phyloP scores from a whole-genome alignment of 2,329 filamentous ascomycete species.

The Elsinoe ampelina region DNA sequence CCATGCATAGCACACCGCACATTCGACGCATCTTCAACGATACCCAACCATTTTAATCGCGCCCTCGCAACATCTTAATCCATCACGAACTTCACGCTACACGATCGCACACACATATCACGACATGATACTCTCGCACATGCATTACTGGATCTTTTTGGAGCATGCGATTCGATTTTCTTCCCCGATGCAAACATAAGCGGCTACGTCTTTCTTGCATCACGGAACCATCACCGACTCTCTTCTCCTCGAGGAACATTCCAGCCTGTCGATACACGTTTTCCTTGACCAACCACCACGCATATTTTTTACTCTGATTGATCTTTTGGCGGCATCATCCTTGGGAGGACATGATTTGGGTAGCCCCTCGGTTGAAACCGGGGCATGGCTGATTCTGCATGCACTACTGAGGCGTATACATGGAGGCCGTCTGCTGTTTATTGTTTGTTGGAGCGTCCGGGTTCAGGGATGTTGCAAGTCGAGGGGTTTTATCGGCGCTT shows the following conservation, averaged over 20 bases:
- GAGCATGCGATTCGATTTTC: not conserved
- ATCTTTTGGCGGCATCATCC: conserved; percentile 3
- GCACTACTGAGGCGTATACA: not conserved
- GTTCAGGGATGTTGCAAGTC: not conserved
- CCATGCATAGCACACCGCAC: conserved; percentile 3
- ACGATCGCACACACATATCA: not conserved
- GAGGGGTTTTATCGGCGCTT: not conserved
- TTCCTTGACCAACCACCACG: not conserved
- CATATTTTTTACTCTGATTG: not conserved
- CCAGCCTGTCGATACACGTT: conserved; percentile 7
- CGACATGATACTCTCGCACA: not conserved
- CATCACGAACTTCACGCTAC: conserved; percentile 5
- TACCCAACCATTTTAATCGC: conserved; percentile 7
- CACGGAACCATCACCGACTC: not conserved
- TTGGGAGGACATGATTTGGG: conserved; percentile 2
- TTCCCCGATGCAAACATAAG: no score
- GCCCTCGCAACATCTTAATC: not conserved
- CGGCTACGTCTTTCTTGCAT: not conserved
- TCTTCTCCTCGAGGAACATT: not conserved
- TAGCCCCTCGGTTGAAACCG: not conserved
- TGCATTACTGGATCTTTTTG: conserved; percentile 3
- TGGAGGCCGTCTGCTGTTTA: conserved; percentile 4
- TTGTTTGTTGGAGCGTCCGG: not conserved
- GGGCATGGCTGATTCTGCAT: not conserved
- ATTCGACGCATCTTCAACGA: not conserved